Evolutionary conservation across 176 grass and related monocot genomes (phyloP).

Genomic region (Echinochloa phyllopogon): DNA sequence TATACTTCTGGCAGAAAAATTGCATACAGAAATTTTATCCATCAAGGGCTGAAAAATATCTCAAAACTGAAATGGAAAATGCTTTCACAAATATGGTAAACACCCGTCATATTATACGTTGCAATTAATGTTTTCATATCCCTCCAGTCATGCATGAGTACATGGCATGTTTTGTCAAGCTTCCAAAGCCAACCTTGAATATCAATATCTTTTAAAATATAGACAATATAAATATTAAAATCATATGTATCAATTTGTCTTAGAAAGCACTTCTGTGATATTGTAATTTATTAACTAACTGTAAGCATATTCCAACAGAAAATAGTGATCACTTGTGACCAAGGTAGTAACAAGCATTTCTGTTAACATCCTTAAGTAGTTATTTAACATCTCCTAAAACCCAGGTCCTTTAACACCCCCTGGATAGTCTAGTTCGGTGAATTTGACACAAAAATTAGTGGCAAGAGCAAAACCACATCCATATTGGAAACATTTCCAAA

Average conservation of each 20-base stretch:
- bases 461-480: not conserved
- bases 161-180: not conserved
- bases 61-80: conserved; percentile 25
- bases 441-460: not conserved
- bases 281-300: not conserved
- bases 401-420: not conserved
- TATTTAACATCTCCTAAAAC: conserved; percentile 10
- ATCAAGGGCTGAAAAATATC: conserved; percentile 27
- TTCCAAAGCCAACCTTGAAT: not conserved
- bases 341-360: not conserved
- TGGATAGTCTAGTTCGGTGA: not conserved
- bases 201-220: not conserved
- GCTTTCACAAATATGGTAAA: not conserved
- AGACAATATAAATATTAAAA: not conserved
- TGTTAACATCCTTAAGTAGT: not conserved
- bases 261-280: not conserved
- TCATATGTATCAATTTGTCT: not conserved
- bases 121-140: not conserved
- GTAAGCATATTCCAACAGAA: not conserved
- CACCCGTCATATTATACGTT: not conserved
- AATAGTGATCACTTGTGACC: not conserved
- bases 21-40: conserved; percentile 34
- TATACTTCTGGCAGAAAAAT: conserved; percentile 78
- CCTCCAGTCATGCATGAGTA: not conserved
- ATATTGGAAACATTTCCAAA: not conserved